These are phyloP conservation scores for Tulasnella sp. DNA, from an alignment of 768 basidiomycete species.

Conservation along the genomic window DNA sequence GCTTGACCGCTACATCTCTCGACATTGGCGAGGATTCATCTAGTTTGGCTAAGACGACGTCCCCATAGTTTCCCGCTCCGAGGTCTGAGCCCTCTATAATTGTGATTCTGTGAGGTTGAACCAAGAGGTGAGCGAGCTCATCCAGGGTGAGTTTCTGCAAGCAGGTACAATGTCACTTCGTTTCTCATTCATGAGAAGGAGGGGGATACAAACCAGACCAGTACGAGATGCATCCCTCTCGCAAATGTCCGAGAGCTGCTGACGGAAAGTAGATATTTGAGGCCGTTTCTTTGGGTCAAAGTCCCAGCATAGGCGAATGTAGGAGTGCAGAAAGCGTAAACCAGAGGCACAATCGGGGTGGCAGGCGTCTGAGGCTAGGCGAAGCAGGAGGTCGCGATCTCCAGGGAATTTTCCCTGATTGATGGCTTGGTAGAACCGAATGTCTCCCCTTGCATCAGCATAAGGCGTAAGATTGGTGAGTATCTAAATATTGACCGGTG, in stretches of 20 bases:
- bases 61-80: background rate
- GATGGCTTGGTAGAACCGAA: too few species aligned
- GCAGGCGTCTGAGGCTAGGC: too few species aligned
- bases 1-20: background rate
- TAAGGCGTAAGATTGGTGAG: background rate
- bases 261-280: too few species aligned
- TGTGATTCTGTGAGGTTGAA: background rate
- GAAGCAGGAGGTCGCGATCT: too few species aligned
- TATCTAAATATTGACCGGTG: too few species aligned
- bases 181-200: background rate
- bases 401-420: too few species aligned
- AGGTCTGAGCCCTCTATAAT: background rate
- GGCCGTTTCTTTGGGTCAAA: too few species aligned
- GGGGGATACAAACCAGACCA: background rate
- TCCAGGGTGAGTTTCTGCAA: background rate
- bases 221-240: background rate
- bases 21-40: background rate
- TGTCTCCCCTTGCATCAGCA: too few species aligned
- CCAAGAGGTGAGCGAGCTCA: background rate
- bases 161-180: background rate
- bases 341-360: too few species aligned
- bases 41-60: background rate
- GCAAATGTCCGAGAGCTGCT: too few species aligned
- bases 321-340: too few species aligned
- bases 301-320: too few species aligned